Evolutionary conservation across 208 protist species (phyloP).

Genomic region (Perkinsela sp.): DNA sequence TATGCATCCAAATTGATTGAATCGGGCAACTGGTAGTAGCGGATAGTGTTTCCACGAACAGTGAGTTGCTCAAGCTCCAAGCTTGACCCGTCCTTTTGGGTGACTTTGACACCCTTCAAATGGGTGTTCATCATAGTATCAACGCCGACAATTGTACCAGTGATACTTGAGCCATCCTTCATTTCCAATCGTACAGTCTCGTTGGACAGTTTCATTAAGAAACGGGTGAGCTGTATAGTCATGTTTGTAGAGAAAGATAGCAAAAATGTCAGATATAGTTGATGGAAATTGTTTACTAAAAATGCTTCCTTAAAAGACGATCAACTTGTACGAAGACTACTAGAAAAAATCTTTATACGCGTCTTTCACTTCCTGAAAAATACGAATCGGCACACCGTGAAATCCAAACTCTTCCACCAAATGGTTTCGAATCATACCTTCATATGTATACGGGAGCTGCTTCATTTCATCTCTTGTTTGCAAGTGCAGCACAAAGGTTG

Average conservation of each 20-base stretch:
- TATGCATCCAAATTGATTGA: constrained; percentile 71
- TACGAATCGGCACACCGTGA: constrained; percentile 42
- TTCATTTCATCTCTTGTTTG: constrained; percentile 59
- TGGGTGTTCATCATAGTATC: constrained; percentile 90
- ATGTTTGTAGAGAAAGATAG: constrained; percentile 1
- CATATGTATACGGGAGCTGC: constrained; percentile 23
- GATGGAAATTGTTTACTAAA: constrained; percentile 1
- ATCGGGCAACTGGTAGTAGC: constrained; percentile 89
- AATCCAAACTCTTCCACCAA: constrained; percentile 64
- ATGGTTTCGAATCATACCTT: constrained; percentile 67
- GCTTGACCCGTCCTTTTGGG: constrained; percentile 76
- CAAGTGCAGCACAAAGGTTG: constrained; percentile 46
- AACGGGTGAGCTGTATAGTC: constrained; percentile 53
- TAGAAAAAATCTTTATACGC: constrained; percentile 63
- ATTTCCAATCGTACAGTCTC: constrained; percentile 92
- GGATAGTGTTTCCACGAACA: constrained; percentile 87
- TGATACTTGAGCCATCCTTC: constrained; percentile 90
- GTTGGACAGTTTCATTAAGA: constrained; percentile 86
- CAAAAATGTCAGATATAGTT: neutral
- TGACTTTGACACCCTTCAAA: constrained; percentile 86
- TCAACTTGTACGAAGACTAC: too few relatives aligned
- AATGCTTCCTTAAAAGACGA: too few relatives aligned
- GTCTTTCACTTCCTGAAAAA: constrained; percentile 58
- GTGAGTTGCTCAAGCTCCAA: constrained; percentile 75
- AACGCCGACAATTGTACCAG: constrained; percentile 38